A percentile compares a stretch with the other conserved stretches of the same genome.
These are phyloP conservation scores for Logfia minima DNA, from an alignment of 129 eudicot species.

Conservation along the genomic window DNA sequence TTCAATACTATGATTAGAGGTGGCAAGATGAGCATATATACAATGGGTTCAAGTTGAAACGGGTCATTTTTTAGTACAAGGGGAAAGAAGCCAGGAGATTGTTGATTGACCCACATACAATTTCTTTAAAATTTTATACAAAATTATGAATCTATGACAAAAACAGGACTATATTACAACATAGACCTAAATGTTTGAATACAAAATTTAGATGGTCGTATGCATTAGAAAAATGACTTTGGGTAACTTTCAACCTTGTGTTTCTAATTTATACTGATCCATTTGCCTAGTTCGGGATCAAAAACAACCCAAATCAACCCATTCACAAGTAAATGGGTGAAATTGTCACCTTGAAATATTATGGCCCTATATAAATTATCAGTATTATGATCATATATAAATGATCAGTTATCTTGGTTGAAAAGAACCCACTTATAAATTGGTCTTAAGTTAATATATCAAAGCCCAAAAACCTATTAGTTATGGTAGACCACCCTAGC, in stretches of 20 bases:
- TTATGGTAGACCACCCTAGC: not conserved
- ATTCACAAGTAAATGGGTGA: not conserved
- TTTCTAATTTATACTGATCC: not conserved
- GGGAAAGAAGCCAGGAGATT: not conserved
- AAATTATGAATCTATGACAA: not conserved
- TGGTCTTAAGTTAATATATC: not conserved
- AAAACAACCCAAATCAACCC: not conserved
- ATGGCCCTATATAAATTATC: not conserved
- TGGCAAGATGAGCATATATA: not conserved
- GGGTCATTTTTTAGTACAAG: not conserved
- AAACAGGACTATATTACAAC: not conserved
- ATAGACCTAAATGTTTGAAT: not conserved
- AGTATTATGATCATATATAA: slow-evolving; percentile 4
- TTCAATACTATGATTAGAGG: not conserved
- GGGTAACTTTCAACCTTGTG: not conserved
- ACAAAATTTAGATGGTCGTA: not conserved
- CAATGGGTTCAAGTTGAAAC: not conserved
- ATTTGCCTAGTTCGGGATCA: not conserved
- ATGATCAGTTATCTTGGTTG: not conserved
- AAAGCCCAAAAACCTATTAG: not conserved
- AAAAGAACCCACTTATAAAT: not conserved
- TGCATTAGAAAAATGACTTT: not conserved
- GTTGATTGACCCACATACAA: not conserved
- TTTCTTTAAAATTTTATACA: too few species aligned
- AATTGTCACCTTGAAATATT: not conserved